These are phyloP conservation scores for Candida tallmaniae DNA, from an alignment of 805 yeast species.

Conservation along the genomic window DNA sequence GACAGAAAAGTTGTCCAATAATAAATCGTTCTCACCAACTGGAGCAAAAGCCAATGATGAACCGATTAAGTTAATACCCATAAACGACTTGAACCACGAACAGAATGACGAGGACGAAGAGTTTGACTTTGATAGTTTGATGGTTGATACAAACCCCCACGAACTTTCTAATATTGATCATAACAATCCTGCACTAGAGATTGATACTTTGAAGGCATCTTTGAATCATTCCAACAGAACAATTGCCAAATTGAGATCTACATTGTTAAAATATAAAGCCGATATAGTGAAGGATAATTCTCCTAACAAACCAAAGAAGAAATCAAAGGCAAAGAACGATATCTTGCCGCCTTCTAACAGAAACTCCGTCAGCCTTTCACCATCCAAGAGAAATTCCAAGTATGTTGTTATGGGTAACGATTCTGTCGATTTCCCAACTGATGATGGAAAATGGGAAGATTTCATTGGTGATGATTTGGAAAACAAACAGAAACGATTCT, in stretches of 20 bases:
- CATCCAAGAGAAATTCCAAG: conserved; percentile 33
- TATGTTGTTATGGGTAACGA: conserved; percentile 22
- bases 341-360: conserved; percentile 15
- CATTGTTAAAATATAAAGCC: conserved; percentile 39
- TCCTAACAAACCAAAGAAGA: conserved; percentile 8
- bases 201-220: conserved; percentile 62
- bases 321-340: conserved; percentile 11
- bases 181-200: conserved; percentile 47
- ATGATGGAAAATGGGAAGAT: conserved; percentile 35
- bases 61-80: neutral
- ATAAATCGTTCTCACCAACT: neutral
- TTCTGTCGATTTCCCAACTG: conserved; percentile 12
- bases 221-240: conserved; percentile 61
- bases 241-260: conserved; percentile 54
- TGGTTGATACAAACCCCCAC: conserved; percentile 23
- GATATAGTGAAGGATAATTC: conserved; percentile 14
- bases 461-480: conserved; percentile 27
- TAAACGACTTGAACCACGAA: too few species aligned
- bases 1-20: conserved; percentile 18
- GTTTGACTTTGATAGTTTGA: conserved; percentile 28
- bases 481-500: conserved; percentile 16
- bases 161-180: conserved; percentile 28
- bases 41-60: neutral
- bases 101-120: conserved; percentile 26
- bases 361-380: conserved; percentile 23